Evolutionary conservation across 306 rosid genomes (phyloP).

Genomic region (Mucuna pruriens): DNA sequence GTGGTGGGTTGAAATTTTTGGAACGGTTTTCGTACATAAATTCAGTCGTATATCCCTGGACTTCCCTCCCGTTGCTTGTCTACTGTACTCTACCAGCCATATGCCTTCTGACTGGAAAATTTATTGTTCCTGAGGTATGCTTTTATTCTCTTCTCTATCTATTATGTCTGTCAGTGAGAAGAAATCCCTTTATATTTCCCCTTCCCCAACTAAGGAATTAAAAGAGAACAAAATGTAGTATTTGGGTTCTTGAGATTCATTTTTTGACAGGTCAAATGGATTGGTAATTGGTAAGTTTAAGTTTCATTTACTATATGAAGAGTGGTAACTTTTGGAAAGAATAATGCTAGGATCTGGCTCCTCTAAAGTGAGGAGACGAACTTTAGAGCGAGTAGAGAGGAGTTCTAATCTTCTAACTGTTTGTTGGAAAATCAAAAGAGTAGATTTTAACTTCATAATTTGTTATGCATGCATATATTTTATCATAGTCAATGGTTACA

Average conservation of each 20-base stretch:
- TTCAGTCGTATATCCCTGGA: slow-evolving; percentile 92
- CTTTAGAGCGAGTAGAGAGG: neutral
- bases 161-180: neutral
- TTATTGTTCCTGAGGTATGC: slow-evolving; percentile 96
- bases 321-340: neutral
- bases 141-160: slow-evolving; percentile 25
- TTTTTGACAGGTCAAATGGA: slow-evolving; percentile 1
- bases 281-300: neutral
- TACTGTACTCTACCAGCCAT: slow-evolving; percentile 95
- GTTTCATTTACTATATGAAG: neutral
- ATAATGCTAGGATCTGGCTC: neutral
- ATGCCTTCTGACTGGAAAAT: slow-evolving; percentile 91
- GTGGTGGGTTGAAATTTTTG: slow-evolving; percentile 84
- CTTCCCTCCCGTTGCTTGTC: slow-evolving; percentile 85
- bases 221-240: neutral
- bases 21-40: slow-evolving; percentile 91
- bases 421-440: neutral
- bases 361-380: neutral
- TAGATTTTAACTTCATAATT: neutral
- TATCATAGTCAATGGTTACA: neutral
- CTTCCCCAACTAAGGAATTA: neutral
- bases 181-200: neutral
- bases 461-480: neutral
- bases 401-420: neutral
- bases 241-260: neutral